Evolutionary conservation across 176 grass and related monocot genomes (phyloP).

Genomic region (Triticum timopheevii): DNA sequence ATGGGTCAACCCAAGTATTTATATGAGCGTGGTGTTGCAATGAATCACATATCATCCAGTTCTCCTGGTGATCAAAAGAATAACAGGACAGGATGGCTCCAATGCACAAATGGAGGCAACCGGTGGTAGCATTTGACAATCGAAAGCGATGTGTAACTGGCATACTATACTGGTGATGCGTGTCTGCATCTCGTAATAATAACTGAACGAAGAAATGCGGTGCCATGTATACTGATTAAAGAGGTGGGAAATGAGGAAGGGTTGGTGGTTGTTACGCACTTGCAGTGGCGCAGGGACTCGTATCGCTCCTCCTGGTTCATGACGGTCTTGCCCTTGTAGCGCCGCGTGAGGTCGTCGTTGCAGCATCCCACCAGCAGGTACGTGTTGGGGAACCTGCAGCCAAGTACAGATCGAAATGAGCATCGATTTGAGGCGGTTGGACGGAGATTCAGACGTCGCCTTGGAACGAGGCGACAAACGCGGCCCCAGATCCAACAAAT

Average conservation of each 20-base stretch:
- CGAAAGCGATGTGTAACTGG: background rate
- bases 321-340: slow-evolving; percentile 96
- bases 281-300: slow-evolving; percentile 97
- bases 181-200: background rate
- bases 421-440: background rate
- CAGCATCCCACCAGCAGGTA: slow-evolving; percentile 90
- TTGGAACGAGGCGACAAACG: background rate
- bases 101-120: background rate
- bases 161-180: background rate
- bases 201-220: background rate
- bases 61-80: background rate
- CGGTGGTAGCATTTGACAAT: background rate
- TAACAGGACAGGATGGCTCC: background rate
- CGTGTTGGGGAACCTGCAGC: slow-evolving; percentile 84
- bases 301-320: slow-evolving; percentile 90
- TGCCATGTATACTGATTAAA: background rate
- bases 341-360: slow-evolving; percentile 80
- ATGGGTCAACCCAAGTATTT: background rate
- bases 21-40: background rate
- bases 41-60: no score
- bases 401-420: background rate
- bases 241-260: background rate
- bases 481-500: background rate
- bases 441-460: background rate
- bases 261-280: slow-evolving; percentile 44